Evolutionary conservation across 2,329 filamentous ascomycete genomes (phyloP).

Genomic region (Magnaporthiopsis poae): DNA sequence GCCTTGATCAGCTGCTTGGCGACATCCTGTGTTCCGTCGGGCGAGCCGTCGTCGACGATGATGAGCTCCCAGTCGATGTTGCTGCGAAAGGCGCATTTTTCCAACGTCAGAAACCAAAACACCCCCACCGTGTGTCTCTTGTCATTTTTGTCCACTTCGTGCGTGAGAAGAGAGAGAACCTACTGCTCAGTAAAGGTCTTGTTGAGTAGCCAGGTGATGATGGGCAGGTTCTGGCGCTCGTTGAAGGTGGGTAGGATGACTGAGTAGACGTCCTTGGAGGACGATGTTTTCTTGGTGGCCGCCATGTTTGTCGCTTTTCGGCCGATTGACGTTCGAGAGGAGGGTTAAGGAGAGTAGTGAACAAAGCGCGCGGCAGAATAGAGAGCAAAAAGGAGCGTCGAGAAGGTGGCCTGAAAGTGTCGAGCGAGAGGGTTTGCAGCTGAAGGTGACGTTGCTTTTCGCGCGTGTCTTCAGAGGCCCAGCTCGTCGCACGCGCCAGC

Average conservation of each 20-base stretch:
- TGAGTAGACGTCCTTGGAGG: conserved; percentile 69
- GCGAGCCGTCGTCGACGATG: conserved; percentile 95
- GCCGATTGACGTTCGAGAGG: background rate
- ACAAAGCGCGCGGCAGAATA: background rate
- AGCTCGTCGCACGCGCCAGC: background rate
- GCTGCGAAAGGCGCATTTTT: conserved; percentile 34
- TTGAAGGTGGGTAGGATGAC: conserved; percentile 98
- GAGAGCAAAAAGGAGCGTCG: background rate
- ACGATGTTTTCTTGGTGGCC: conserved; percentile 25
- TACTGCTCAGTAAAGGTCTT: conserved; percentile 84
- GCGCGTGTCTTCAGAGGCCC: background rate
- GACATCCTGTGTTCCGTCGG: conserved; percentile 86
- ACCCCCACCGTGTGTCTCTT: background rate
- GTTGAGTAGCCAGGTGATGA: conserved; percentile 89
- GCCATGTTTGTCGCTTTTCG: conserved; percentile 30
- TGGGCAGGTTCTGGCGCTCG: conserved; percentile 91
- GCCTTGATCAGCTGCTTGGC: conserved; percentile 81
- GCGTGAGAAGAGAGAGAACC: conserved; percentile 19
- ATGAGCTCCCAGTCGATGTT: conserved; percentile 94
- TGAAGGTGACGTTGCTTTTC: conserved; percentile 3
- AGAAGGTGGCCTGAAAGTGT: background rate
- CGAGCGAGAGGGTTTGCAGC: background rate
- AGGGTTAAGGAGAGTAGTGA: background rate
- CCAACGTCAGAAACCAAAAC: background rate
- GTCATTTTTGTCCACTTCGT: too few species aligned